Evolutionary conservation across 345 rosid genomes (phyloP).

Genomic region (Linum tenue): DNA sequence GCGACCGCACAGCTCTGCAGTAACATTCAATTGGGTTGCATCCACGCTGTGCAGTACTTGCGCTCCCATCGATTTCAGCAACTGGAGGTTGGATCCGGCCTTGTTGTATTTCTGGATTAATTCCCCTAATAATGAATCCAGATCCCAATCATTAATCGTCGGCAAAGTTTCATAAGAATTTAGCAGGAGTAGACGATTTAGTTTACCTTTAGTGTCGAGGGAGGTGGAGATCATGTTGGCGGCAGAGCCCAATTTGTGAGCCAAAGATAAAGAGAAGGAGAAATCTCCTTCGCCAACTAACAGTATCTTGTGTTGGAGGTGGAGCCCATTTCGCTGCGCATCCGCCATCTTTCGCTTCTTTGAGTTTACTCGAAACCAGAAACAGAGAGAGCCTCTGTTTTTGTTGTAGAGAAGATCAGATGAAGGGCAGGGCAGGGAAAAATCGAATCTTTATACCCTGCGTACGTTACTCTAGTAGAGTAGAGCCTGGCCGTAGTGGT

Average conservation of each 20-base stretch:
- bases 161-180: background rate
- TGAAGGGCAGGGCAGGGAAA: too few relatives aligned
- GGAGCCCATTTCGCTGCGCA: too few relatives aligned
- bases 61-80: conserved; percentile 24
- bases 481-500: too few relatives aligned
- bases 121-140: conserved; percentile 1
- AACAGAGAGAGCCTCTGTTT: too few relatives aligned
- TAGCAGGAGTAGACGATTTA: background rate
- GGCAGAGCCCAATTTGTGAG: conserved; percentile 6
- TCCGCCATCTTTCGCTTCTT: too few relatives aligned
- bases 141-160: background rate
- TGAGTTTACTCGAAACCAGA: too few relatives aligned
- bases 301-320: background rate
- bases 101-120: conserved; percentile 21
- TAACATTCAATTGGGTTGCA: conserved; percentile 28
- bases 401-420: too few relatives aligned
- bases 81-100: conserved; percentile 20
- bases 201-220: conserved; percentile 9
- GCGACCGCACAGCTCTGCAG: conserved; percentile 23
- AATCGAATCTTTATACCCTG: too few relatives aligned
- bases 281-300: conserved; percentile 20
- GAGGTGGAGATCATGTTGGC: conserved; percentile 15
- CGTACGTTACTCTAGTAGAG: too few relatives aligned
- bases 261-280: conserved; percentile 15
- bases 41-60: conserved; percentile 28